These are phyloP conservation scores for Penicillium paxilli DNA, from an alignment of 495 filamentous ascomycete species.

Conservation along the genomic window DNA sequence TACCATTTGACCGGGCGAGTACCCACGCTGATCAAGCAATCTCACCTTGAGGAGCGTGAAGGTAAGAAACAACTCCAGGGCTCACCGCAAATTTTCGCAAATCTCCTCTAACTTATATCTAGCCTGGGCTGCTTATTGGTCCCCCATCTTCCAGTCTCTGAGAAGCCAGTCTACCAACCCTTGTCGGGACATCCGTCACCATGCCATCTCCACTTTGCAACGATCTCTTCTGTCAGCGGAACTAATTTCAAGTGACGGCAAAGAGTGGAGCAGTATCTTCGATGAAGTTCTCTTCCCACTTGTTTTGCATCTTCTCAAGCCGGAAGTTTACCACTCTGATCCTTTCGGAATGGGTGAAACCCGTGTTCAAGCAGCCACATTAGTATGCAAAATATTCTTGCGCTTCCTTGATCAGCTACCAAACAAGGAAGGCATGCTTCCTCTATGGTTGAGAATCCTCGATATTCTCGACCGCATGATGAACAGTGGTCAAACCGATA, in stretches of 20 bases:
- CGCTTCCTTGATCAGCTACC: constrained; percentile 86
- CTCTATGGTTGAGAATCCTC: constrained; percentile 89
- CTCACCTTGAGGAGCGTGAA: constrained; percentile 85
- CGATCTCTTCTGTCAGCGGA: constrained; percentile 80
- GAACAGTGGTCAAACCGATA: constrained; percentile 93
- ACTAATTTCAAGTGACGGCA: constrained; percentile 70
- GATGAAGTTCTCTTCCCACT: constrained; percentile 94
- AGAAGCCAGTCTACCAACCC: constrained; percentile 92
- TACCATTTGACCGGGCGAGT: constrained; percentile 77
- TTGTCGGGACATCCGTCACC: constrained; percentile 87
- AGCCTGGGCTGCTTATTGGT: constrained; percentile 99
- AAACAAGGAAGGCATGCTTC: constrained; percentile 88
- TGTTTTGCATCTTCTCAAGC: constrained; percentile 83
- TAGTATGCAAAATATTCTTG: constrained; percentile 93
- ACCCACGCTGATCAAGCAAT: constrained; percentile 83
- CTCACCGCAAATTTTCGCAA: too few relatives aligned
- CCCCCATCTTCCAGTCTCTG: constrained; percentile 86
- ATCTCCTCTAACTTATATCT: constrained; percentile 12
- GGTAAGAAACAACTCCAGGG: constrained; percentile 44
- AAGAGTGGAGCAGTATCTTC: constrained; percentile 95
- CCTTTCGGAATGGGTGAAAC: constrained; percentile 94
- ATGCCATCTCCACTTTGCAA: constrained; percentile 86
- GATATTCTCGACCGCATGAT: constrained; percentile 95
- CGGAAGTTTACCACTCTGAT: constrained; percentile 92
- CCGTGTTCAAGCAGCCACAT: constrained; percentile 83